Conservation (phyloP, 371 early-diverging fungal genomes). For the Mucor sp. region DNA sequence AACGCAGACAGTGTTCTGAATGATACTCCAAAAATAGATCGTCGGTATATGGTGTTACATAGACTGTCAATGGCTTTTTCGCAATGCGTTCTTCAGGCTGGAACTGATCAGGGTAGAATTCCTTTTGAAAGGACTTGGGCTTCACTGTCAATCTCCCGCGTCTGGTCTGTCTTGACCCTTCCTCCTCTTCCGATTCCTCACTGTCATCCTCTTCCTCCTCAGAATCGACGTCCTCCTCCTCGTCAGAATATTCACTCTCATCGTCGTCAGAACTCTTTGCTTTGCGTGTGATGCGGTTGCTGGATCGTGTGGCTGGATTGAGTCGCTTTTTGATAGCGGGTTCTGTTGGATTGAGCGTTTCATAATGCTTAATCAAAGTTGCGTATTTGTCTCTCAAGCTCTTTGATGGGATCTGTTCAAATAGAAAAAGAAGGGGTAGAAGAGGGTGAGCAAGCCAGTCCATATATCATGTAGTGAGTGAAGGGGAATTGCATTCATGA, state of each 20-base stretch:
- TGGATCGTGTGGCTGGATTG: background rate
- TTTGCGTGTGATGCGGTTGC: background rate
- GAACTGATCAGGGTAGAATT: slow-evolving; percentile 6
- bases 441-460: too few relatives aligned
- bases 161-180: background rate
- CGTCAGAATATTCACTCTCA: background rate
- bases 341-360: background rate
- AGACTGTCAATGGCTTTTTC: background rate
- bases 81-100: background rate
- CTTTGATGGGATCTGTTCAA: slow-evolving; percentile 4
- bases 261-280: background rate
- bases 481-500: background rate
- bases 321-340: background rate
- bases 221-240: background rate
- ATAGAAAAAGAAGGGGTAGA: background rate
- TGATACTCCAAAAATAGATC: slow-evolving; percentile 14
- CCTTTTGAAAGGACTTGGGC: background rate
- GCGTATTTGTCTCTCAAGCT: background rate
- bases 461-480: background rate
- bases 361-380: slow-evolving; percentile 10
- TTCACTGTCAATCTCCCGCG: background rate
- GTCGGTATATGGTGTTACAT: background rate
- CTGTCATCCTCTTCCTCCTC: background rate
- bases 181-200: background rate
- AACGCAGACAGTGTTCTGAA: slow-evolving; percentile 7